phyloP scores from a whole-genome alignment of 1,139 yeast genomes.

The Yamadazyma sp. region DNA sequence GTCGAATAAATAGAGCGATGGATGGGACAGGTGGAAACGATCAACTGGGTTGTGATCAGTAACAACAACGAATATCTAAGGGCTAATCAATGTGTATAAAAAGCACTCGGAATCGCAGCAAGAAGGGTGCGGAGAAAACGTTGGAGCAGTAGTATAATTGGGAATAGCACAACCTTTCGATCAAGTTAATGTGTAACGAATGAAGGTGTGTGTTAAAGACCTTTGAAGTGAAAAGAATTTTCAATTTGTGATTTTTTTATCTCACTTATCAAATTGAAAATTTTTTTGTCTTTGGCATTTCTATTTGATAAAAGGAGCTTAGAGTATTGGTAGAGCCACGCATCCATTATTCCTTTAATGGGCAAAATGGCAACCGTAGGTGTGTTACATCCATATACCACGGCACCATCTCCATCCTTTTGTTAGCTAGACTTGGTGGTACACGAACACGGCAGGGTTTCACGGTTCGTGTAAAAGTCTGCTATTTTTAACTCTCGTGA shows the following conservation, averaged over 20 bases:
- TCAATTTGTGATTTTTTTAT: slow-evolving; percentile 3
- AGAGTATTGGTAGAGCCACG: background rate
- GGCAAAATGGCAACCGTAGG: too few species aligned
- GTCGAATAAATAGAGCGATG: background rate
- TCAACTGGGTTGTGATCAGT: background rate
- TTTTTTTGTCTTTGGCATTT: slow-evolving; percentile 4
- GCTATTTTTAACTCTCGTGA: background rate
- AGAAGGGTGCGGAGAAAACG: too few species aligned
- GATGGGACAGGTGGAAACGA: background rate
- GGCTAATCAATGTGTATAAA: too few species aligned
- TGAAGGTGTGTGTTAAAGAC: background rate
- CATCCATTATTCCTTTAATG: too few species aligned
- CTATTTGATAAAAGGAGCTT: slow-evolving; percentile 10
- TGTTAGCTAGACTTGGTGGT: background rate
- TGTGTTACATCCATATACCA: too few species aligned
- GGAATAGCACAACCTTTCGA: too few species aligned
- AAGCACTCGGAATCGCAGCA: too few species aligned
- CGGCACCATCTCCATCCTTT: background rate
- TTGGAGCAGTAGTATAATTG: too few species aligned
- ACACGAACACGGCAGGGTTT: too few species aligned
- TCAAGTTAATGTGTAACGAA: background rate
- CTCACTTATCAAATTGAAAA: slow-evolving; percentile 11
- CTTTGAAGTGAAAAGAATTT: background rate
- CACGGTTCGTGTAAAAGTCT: background rate
- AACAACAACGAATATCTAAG: too few species aligned